Base-by-base conservation (phyloP, 139 green algal species). In the Tetradesmus lagerheimii region DNA sequence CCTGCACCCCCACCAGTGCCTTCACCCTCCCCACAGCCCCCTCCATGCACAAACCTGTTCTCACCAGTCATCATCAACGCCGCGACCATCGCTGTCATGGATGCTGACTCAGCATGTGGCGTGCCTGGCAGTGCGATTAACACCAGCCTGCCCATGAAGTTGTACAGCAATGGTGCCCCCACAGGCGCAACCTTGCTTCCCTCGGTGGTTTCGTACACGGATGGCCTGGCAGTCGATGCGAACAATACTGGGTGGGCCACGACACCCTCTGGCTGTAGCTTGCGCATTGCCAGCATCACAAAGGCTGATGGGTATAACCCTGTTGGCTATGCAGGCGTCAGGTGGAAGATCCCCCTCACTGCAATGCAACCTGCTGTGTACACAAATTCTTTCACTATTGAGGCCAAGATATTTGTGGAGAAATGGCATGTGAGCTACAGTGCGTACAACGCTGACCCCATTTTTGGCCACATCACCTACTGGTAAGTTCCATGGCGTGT, bases 361-460 rank as follows among this genome's bases (percentile, higher is more conserved):
- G 2, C 37, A 0, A 45, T 90, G 50, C 43, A 41, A 27, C 35
- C 87, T 14, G 77, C 77, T 3, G 50, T 66, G 0, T 39, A 62
- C 25, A 27, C 77, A 8, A 80, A 80, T 18, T 38, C 35, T 6
- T 20, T 90, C 16, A 81, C 27, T 29, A 71, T 90, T 27, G 87
- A 90, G 37, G 87, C 87, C 38, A 90, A 90, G 77, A 0, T 90
- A 29, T 90, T 86, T 35, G 57, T 90, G 14, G 76, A 90, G 57
- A 29, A 15, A 25, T 86, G 77, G 87, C 35, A 76, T 27, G 80
- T 31, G 6, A 50, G 87, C 12, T 90, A 83, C 43, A 85, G 43
- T 12, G 47, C 50, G 37, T 90, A 50, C 50, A 90, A 86, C 50
- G 34, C 66, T 0, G 77, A 90, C 41, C 34, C 86, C 16, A 23